Evolutionary conservation across 176 grass and related monocot genomes (phyloP), one percentile per base, ranked within the genome.

Genomic region (Oryza officinalis): DNA sequence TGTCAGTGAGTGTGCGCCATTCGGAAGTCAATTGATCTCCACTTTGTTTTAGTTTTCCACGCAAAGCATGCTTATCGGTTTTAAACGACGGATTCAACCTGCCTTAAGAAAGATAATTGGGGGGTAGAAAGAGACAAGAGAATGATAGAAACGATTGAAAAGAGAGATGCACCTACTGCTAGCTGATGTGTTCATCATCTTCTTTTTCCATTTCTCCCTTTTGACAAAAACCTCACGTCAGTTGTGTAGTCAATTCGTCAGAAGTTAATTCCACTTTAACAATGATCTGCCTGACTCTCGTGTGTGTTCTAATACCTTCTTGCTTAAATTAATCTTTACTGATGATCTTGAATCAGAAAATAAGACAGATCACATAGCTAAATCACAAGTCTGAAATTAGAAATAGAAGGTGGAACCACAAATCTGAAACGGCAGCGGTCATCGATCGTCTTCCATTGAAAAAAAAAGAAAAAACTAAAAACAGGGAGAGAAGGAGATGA

Each of bases 31-130:
- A 66, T 63, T 4, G 14, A 22, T 32, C 13, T 1, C 26, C 12
- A 8, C 65, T 0, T 47, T 20, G 7, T 8, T 35, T 54, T 2
- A 10, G 67, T 72, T 73, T 72, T 57, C 54, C 74, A 73, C 80
- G n/a, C 57, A 69, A 76, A 82, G 3, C 72, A 76, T 63, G 79
- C 28, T 60, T 73, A 49, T 72, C 41, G 38, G 27, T 20, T 81
- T 52, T 31, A 68, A 75, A 54, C 35, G 63, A 41, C 13, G 22
- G 26, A 17, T 38, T 54, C 27, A 18, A 35, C 10, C 40, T n/a
- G 22, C n/a, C 50, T 60, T 69, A 40, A 23, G 14, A 80, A 35
- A 49, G n/a, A 61, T 61, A 25, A n/a, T 8, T 22, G 52, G 57
- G 57, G 18, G 4, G 18, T 0, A 23, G 8, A 25, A 31, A 86